Evolutionary conservation across 1,139 yeast genomes (phyloP), one percentile per base, ranked within the genome.

Genomic region (Debaryomyces fabryi): DNA sequence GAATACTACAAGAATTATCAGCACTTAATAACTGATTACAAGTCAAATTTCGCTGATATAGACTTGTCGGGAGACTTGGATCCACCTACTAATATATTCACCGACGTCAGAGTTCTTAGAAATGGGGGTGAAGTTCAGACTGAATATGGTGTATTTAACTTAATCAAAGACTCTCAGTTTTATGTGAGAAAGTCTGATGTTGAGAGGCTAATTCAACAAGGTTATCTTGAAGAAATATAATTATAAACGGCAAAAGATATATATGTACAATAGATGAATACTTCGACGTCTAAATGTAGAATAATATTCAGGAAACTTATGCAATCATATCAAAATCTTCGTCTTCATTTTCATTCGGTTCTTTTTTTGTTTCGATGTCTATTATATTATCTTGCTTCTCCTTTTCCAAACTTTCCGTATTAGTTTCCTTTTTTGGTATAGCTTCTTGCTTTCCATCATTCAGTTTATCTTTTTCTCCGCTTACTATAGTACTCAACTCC

Each of bases 101-200:
- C 93, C 10, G 99, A 93, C 62, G 98, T 93, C 3, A 73, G 99
- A 47, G 98, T 93, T 8, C 69, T 93, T 48, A 88, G 88, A 59
- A 96, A 93, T 60, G 98, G 97, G 0, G 99, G 99, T 1, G 98
- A 93, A 63, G 91, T 93, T 36, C 97, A 92, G 62, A 93, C 99
- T 0, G 99, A 93, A 64, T 93, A 93, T 58, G 99, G 99, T 27
- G 96, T 91, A 6, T 91, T 93, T 71, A 92, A 92, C 58, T 71
- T 93, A 58, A 90, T 96, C n/a, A 93, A 92, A 60, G 95, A 93
- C 65, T 88, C 96, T 4, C 99, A 93, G 63, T 92, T 93, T 63
- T 93, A 88, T 64, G 97, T 92, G 21, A 76, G 99, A 46, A 93
- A 90, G 58, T 85, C 95, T 0, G 99, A 93, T 61, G 99, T 93